These are phyloP conservation scores for Microthlaspi erraticum DNA, from an alignment of 345 rosid species.

Conservation along the genomic window DNA sequence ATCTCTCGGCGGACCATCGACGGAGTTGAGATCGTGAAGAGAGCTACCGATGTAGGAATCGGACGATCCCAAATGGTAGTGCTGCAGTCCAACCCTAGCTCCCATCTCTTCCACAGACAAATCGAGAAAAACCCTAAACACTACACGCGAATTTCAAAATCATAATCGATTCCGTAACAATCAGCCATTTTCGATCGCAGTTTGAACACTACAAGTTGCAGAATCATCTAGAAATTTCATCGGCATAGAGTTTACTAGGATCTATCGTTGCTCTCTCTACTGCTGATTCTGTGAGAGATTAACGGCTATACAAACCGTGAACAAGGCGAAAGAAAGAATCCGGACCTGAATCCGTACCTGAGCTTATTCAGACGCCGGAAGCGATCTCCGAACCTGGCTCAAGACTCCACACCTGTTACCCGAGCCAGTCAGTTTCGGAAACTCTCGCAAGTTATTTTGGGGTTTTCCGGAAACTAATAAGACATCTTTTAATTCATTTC, in stretches of 20 bases:
- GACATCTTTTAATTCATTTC: no score
- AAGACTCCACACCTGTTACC: slow-evolving; percentile 42
- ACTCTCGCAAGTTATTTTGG: slow-evolving; percentile 6
- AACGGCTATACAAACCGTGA: slow-evolving; percentile 48
- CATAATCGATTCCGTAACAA: slow-evolving; percentile 1
- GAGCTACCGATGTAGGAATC: slow-evolving; percentile 68
- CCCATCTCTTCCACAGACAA: slow-evolving; percentile 55
- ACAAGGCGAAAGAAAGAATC: slow-evolving; percentile 24
- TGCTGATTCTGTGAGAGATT: slow-evolving; percentile 13
- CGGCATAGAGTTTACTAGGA: background rate
- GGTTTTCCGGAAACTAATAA: slow-evolving; percentile 1
- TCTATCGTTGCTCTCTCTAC: slow-evolving; percentile 5
- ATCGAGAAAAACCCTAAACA: background rate
- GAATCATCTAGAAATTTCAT: slow-evolving; percentile 11
- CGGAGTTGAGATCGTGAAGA: slow-evolving; percentile 86
- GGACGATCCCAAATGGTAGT: slow-evolving; percentile 70
- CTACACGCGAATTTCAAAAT: slow-evolving; percentile 8
- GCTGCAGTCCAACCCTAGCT: slow-evolving; percentile 76
- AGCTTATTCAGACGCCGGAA: slow-evolving; percentile 28
- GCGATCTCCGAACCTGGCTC: slow-evolving; percentile 59
- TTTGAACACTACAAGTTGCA: slow-evolving; percentile 1
- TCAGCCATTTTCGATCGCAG: slow-evolving; percentile 13
- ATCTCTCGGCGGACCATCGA: slow-evolving; percentile 57
- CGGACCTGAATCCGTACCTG: slow-evolving; percentile 68
- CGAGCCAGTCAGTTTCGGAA: slow-evolving; percentile 30